A percentile compares a stretch with the other conserved stretches of the same genome.
These are phyloP conservation scores for Penicillium coffeae DNA, from an alignment of 495 filamentous ascomycete species.

Conservation along the genomic window DNA sequence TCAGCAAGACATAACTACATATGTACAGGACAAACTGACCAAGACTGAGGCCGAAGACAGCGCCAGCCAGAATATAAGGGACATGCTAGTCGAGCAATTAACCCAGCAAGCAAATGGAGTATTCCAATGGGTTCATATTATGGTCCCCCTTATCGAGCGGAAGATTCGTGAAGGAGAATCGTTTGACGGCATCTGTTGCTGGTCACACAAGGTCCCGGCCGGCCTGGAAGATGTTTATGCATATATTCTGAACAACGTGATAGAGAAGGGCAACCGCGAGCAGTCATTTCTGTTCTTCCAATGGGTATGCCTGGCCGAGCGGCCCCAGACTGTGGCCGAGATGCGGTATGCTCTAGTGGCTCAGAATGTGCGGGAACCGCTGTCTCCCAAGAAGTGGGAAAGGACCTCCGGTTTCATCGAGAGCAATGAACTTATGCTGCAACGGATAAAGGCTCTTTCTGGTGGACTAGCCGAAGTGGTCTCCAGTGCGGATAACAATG, in stretches of 20 bases:
- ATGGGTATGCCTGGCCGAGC: slow-evolving; percentile 14
- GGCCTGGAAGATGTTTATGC: too few species aligned
- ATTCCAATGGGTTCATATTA: slow-evolving; percentile 8
- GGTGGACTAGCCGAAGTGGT: slow-evolving; percentile 13
- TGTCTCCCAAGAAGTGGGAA: not conserved
- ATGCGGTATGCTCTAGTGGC: slow-evolving; percentile 12
- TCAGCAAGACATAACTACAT: too few species aligned
- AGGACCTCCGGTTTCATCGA: slow-evolving; percentile 1
- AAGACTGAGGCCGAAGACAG: not conserved
- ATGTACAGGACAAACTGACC: slow-evolving; percentile 5
- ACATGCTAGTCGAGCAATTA: slow-evolving; percentile 1
- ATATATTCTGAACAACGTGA: slow-evolving; percentile 11
- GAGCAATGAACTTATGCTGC: slow-evolving; percentile 8
- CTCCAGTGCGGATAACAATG: not conserved
- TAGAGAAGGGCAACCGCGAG: not conserved
- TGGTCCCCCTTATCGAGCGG: slow-evolving; percentile 5
- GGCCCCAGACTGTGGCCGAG: slow-evolving; percentile 14
- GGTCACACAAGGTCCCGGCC: slow-evolving; percentile 6
- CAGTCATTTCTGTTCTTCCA: slow-evolving; percentile 9
- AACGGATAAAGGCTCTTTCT: slow-evolving; percentile 7
- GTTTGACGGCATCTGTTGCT: slow-evolving; percentile 2
- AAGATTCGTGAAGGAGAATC: slow-evolving; percentile 6
- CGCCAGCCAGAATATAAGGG: not conserved
- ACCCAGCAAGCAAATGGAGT: slow-evolving; percentile 6
- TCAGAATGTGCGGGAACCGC: not conserved